Evolutionary conservation across 768 basidiomycete species (phyloP).

Genomic region (Tubosaeta brunneosetosa): DNA sequence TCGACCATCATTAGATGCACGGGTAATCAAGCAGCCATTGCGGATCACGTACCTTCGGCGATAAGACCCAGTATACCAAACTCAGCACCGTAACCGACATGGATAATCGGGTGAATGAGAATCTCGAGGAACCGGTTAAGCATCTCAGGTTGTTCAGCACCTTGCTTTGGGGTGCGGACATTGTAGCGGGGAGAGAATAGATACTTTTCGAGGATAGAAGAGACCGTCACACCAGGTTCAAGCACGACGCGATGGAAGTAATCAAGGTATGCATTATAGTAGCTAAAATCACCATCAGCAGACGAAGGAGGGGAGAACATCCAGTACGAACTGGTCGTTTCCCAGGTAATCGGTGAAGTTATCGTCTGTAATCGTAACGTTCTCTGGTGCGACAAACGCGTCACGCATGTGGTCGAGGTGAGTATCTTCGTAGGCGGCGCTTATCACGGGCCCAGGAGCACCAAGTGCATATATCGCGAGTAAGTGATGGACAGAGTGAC

Average conservation of each 20-base stretch:
- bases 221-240: conserved; percentile 26
- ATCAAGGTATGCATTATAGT: conserved; percentile 31
- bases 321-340: conserved; percentile 26
- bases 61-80: conserved; percentile 59
- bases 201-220: conserved; percentile 52
- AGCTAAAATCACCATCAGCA: conserved; percentile 9
- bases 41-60: conserved; percentile 47
- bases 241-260: conserved; percentile 30
- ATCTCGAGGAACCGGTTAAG: conserved; percentile 55
- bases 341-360: conserved; percentile 25
- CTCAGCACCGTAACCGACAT: conserved; percentile 59
- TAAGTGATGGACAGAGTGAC: conserved; percentile 55
- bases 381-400: conserved; percentile 27
- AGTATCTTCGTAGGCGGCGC: conserved; percentile 37
- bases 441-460: conserved; percentile 38
- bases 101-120: conserved; percentile 63
- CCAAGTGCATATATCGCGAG: conserved; percentile 61
- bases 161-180: conserved; percentile 26
- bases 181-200: conserved; percentile 54
- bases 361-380: conserved; percentile 23
- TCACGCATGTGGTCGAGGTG: conserved; percentile 37
- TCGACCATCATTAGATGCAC: neutral
- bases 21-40: neutral
- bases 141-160: conserved; percentile 48
- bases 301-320: neutral